Evolutionary conservation across 1,139 yeast species (phyloP).

Genomic region (Sugiyamaella castrensis): DNA sequence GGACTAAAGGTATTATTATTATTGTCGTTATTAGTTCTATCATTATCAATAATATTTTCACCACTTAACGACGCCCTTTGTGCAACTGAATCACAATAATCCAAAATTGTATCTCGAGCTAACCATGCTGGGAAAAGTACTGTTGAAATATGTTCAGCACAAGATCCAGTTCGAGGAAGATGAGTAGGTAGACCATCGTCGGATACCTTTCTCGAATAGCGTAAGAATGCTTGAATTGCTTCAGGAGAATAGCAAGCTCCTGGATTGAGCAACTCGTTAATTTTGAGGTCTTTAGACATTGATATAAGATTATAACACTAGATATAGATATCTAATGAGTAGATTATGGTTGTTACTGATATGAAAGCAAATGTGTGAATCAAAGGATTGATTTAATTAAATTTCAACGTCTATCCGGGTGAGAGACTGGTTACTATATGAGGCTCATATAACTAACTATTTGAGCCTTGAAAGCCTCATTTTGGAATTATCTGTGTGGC

Average conservation of each 20-base stretch:
- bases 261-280: slow-evolving; percentile 24
- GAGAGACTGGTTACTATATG: too few relatives aligned
- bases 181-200: slow-evolving; percentile 29
- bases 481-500: too few relatives aligned
- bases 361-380: too few relatives aligned
- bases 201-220: slow-evolving; percentile 28
- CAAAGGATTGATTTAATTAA: too few relatives aligned
- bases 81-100: slow-evolving; percentile 33
- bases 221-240: slow-evolving; percentile 28
- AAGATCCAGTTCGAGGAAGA: slow-evolving; percentile 30
- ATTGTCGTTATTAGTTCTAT: neutral
- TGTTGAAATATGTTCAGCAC: slow-evolving; percentile 28
- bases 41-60: too few relatives aligned
- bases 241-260: slow-evolving; percentile 28
- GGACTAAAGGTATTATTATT: slow-evolving; percentile 13
- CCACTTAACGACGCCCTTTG: slow-evolving; percentile 6
- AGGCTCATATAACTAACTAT: too few relatives aligned
- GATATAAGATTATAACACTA: too few relatives aligned
- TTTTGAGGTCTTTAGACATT: too few relatives aligned
- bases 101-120: slow-evolving; percentile 32
- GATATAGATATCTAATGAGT: too few relatives aligned
- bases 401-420: too few relatives aligned
- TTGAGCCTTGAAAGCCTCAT: too few relatives aligned
- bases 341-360: too few relatives aligned
- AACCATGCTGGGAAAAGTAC: slow-evolving; percentile 36